These are phyloP conservation scores for Puccinia brachypodii DNA, from an alignment of 1,284 basidiomycete species.

Conservation along the genomic window DNA sequence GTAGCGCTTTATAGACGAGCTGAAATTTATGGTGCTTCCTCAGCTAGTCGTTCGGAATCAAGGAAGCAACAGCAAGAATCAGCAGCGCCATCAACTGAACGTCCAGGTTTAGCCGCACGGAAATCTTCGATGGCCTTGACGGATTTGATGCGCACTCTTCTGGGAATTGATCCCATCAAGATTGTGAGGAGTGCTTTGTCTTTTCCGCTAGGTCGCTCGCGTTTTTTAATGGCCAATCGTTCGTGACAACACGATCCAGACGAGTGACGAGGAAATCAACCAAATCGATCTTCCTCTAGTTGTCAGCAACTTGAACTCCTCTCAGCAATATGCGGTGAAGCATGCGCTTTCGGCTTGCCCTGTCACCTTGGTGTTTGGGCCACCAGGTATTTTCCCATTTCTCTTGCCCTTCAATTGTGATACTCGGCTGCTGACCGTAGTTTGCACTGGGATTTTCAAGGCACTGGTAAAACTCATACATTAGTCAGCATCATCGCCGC, in stretches of 20 bases:
- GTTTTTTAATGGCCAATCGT: background rate
- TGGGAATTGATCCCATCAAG: constrained; percentile 30
- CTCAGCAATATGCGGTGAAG: constrained; percentile 37
- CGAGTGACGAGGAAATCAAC: constrained; percentile 1
- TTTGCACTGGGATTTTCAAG: background rate
- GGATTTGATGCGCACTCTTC: constrained; percentile 32
- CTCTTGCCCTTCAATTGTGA: background rate
- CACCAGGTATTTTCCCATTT: constrained; percentile 32
- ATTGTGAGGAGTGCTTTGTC: constrained; percentile 5
- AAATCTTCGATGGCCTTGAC: constrained; percentile 12
- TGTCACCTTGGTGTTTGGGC: constrained; percentile 45
- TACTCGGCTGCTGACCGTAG: background rate
- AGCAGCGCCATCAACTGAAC: background rate
- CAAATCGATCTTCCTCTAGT: background rate
- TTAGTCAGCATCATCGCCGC: constrained; percentile 44
- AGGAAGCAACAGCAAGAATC: background rate
- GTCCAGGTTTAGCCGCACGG: too few species aligned
- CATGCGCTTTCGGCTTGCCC: constrained; percentile 42
- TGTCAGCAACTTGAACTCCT: constrained; percentile 20
- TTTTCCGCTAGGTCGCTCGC: background rate
- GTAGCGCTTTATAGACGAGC: background rate
- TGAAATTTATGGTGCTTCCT: background rate
- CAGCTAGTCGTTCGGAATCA: background rate
- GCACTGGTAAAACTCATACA: constrained; percentile 46
- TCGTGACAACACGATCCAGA: background rate